Conservation (phyloP, 169 alveolate genomes). For the Cryptosporidium ubiquitum region DNA sequence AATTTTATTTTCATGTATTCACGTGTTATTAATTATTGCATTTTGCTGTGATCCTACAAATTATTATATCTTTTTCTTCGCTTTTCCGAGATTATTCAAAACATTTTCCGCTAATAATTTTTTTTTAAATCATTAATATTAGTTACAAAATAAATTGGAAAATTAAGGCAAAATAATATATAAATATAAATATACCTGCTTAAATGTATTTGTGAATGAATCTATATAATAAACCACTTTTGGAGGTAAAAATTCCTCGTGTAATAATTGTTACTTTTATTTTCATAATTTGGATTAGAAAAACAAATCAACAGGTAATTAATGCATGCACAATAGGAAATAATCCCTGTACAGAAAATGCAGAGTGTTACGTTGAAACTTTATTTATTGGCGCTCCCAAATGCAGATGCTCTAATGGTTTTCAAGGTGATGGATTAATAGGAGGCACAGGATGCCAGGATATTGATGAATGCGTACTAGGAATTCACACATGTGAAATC, state of each 20-base stretch:
- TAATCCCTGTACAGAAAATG: slow-evolving; percentile 66
- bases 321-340: slow-evolving; percentile 74
- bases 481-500: slow-evolving; percentile 71
- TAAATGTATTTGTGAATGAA: slow-evolving; percentile 22
- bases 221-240: not conserved
- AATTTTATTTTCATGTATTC: not conserved
- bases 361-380: slow-evolving; percentile 70
- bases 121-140: not conserved
- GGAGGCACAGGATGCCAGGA: slow-evolving; percentile 77
- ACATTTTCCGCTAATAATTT: slow-evolving; percentile 1
- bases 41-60: not conserved
- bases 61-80: slow-evolving; percentile 10
- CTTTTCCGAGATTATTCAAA: slow-evolving; percentile 11
- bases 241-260: not conserved
- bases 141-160: not conserved
- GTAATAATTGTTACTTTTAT: not conserved
- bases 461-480: slow-evolving; percentile 77
- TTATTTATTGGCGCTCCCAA: slow-evolving; percentile 76
- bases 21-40: not conserved
- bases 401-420: slow-evolving; percentile 77
- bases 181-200: not conserved
- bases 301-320: slow-evolving; percentile 27
- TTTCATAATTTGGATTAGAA: slow-evolving; percentile 8
- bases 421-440: slow-evolving; percentile 76
- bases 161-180: no score